Percentiles rank a stretch among this genome's conserved stretches.
Evolutionary conservation across 257 asterid species (phyloP).

Genomic region (Capsicum chinense): DNA sequence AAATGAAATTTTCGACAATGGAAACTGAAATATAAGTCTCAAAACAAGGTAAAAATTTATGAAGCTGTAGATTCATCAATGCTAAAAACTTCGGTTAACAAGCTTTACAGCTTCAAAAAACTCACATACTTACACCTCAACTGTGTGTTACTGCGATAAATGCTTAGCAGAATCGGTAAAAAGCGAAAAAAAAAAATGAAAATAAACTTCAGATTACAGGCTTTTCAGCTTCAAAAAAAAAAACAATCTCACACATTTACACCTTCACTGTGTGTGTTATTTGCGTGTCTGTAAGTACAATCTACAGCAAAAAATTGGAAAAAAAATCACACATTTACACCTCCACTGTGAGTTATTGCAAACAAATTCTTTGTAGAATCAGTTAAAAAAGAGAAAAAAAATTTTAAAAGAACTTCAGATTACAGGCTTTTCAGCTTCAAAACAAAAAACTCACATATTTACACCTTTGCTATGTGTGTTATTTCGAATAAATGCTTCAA

Average conservation of each 20-base stretch:
- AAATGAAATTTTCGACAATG: background rate
- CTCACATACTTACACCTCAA: too few relatives aligned
- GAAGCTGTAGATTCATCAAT: background rate
- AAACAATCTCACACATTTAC: too few relatives aligned
- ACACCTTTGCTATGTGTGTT: background rate
- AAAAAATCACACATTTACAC: too few relatives aligned
- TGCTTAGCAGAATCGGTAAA: background rate
- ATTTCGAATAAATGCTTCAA: too few relatives aligned
- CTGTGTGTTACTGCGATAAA: background rate
- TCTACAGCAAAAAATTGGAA: background rate
- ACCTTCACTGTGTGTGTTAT: background rate
- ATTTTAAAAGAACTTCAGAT: background rate
- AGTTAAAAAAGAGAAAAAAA: too few relatives aligned
- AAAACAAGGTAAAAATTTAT: background rate
- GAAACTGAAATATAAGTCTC: slow-evolving; percentile 5
- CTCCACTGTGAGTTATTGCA: too few relatives aligned
- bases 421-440: slow-evolving; percentile 14
- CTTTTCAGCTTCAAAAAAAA: too few relatives aligned
- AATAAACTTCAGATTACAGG: background rate
- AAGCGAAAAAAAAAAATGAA: background rate
- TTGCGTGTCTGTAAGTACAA: background rate
- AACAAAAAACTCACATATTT: background rate
- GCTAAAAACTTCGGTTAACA: background rate
- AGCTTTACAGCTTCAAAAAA: too few relatives aligned
- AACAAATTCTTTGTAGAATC: too few relatives aligned